These are phyloP conservation scores for Penicillium antarcticum DNA, from an alignment of 495 filamentous ascomycete genomes.

Conservation along the genomic window DNA sequence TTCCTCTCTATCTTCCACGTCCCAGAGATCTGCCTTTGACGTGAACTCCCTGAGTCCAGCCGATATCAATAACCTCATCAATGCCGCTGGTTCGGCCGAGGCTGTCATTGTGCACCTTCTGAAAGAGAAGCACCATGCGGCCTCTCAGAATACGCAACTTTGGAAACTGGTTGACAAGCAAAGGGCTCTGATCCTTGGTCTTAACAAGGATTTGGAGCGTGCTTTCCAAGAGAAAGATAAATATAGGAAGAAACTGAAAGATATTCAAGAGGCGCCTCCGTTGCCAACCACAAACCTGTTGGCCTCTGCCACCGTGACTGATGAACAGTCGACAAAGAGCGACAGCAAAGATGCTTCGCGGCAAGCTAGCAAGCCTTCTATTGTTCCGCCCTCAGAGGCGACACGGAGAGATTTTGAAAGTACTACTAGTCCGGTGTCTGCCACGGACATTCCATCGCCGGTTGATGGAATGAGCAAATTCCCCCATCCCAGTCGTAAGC, in stretches of 20 bases:
- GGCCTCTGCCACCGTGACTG: constrained; percentile 7
- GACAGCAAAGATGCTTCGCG: background rate
- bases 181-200: constrained; percentile 82
- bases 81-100: constrained; percentile 84
- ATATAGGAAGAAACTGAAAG: constrained; percentile 87
- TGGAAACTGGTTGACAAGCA: constrained; percentile 98
- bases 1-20: constrained; percentile 74
- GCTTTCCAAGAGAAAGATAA: constrained; percentile 92
- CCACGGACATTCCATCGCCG: constrained; percentile 12
- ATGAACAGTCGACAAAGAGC: background rate
- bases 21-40: constrained; percentile 64
- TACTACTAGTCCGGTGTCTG: constrained; percentile 15
- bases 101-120: constrained; percentile 83
- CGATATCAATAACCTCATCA: constrained; percentile 70
- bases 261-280: constrained; percentile 54
- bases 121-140: constrained; percentile 84
- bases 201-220: constrained; percentile 92
- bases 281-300: constrained; percentile 35
- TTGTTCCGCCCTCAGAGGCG: constrained; percentile 2
- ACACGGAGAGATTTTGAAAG: constrained; percentile 1
- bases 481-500: constrained; percentile 65
- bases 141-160: constrained; percentile 86
- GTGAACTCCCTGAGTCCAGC: constrained; percentile 42
- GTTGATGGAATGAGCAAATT: constrained; percentile 21
- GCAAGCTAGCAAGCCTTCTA: constrained; percentile 1